A percentile compares a stretch with the other conserved stretches of the same genome.
Evolutionary conservation across 192 early-diverging fungal genomes (phyloP).

Genomic region (Spizellomyces sp.): DNA sequence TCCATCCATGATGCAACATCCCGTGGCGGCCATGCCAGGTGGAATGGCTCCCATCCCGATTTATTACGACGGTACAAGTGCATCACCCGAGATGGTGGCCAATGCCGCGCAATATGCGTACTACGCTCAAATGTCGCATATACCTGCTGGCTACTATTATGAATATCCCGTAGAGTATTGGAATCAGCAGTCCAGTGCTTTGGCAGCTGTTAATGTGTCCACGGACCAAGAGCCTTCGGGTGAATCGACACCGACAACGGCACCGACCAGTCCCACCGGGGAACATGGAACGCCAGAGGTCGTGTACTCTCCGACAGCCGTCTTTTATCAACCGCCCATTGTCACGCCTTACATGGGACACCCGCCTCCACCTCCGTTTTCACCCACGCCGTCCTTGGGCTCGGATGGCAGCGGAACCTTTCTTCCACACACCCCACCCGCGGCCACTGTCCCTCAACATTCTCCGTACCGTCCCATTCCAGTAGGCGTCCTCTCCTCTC

Average conservation of each 20-base stretch:
- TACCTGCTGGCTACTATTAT: not conserved
- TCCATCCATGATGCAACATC: too few relatives aligned
- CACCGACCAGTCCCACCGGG: not conserved
- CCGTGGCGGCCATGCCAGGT: too few relatives aligned
- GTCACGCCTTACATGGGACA: not conserved
- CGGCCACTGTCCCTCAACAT: too few relatives aligned
- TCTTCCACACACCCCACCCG: too few relatives aligned
- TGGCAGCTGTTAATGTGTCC: not conserved
- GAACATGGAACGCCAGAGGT: not conserved
- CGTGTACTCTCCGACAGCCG: not conserved
- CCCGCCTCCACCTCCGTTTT: too few relatives aligned
- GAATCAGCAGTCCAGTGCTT: not conserved
- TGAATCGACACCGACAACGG: not conserved
- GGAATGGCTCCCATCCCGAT: too few relatives aligned
- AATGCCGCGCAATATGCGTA: constrained; percentile 5
- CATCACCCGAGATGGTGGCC: too few relatives aligned
- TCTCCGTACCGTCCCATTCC: too few relatives aligned
- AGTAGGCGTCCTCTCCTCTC: too few relatives aligned
- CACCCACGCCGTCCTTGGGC: too few relatives aligned
- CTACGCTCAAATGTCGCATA: not conserved
- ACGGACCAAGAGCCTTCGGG: not conserved
- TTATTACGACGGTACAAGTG: too few relatives aligned
- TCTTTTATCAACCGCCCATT: not conserved
- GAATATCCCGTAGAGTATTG: constrained; percentile 1
- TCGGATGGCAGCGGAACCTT: too few relatives aligned